These are phyloP conservation scores for Helminthosporium solani DNA, from an alignment of 2,329 filamentous ascomycete species.

Conservation along the genomic window DNA sequence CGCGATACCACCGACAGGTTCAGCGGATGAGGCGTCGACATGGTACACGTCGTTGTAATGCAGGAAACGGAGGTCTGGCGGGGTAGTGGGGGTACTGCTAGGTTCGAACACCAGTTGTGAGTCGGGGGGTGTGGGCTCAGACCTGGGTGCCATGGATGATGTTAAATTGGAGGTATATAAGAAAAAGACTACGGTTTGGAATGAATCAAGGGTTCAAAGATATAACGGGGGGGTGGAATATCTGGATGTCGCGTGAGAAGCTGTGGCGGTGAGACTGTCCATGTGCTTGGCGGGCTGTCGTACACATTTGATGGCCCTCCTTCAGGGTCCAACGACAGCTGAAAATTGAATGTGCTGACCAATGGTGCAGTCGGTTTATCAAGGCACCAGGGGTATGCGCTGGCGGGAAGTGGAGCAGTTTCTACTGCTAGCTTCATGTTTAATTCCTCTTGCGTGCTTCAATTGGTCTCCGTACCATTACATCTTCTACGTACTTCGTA, in stretches of 20 bases:
- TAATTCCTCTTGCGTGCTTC: neutral
- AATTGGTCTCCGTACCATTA: neutral
- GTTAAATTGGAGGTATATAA: neutral
- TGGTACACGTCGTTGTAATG: constrained; percentile 97
- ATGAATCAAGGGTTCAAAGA: no score
- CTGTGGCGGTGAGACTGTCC: constrained; percentile 26
- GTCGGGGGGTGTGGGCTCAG: constrained; percentile 19
- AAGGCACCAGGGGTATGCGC: constrained; percentile 18
- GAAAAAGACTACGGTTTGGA: neutral
- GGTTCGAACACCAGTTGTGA: constrained; percentile 44
- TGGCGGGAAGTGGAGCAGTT: constrained; percentile 5
- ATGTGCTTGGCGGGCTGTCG: constrained; percentile 9
- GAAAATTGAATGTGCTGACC: constrained; percentile 14
- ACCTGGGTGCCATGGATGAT: constrained; percentile 26
- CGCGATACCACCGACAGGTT: constrained; percentile 78
- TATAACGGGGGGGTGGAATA: constrained; percentile 2
- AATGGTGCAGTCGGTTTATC: constrained; percentile 22
- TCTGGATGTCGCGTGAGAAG: constrained; percentile 16
- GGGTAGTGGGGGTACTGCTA: constrained; percentile 45
- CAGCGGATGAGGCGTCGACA: constrained; percentile 71
- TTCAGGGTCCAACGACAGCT: constrained; percentile 32
- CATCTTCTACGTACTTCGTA: neutral
- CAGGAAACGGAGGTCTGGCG: constrained; percentile 74
- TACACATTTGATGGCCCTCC: constrained; percentile 6
- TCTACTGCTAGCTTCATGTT: neutral